These are phyloP conservation scores for Pichia sp. DNA, from an alignment of 1,139 yeast species.

Conservation along the genomic window DNA sequence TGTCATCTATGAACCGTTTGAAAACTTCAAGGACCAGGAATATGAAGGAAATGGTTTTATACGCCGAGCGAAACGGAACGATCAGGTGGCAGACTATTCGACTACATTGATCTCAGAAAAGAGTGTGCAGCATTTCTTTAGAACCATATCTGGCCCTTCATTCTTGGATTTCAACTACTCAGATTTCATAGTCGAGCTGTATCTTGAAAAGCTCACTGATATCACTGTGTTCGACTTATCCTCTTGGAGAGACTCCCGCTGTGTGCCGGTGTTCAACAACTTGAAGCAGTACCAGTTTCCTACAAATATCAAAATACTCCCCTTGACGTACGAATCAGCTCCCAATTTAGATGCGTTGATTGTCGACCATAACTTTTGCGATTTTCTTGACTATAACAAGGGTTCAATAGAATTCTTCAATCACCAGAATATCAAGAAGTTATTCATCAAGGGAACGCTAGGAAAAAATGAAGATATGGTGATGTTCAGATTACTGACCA, in stretches of 20 bases:
- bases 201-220: slow-evolving; percentile 21
- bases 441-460: slow-evolving; percentile 25
- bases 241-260: slow-evolving; percentile 21
- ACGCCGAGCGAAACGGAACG: slow-evolving; percentile 4
- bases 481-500: slow-evolving; percentile 27
- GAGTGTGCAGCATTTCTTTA: slow-evolving; percentile 18
- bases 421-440: slow-evolving; percentile 16
- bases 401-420: slow-evolving; percentile 26
- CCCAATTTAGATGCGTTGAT: slow-evolving; percentile 25
- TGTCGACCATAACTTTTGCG: slow-evolving; percentile 28
- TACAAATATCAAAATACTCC: slow-evolving; percentile 17
- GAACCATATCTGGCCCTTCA: slow-evolving; percentile 18
- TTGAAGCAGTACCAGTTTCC: slow-evolving; percentile 25
- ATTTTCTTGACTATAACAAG: slow-evolving; percentile 20
- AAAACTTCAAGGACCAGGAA: neutral
- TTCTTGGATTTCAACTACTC: slow-evolving; percentile 23
- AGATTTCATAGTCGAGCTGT: slow-evolving; percentile 23
- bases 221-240: slow-evolving; percentile 17
- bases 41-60: neutral
- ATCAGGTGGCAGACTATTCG: slow-evolving; percentile 10
- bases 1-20: slow-evolving; percentile 20
- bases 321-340: slow-evolving; percentile 23
- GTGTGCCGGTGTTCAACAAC: slow-evolving; percentile 17
- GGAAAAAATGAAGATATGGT: slow-evolving; percentile 32
- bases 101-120: slow-evolving; percentile 19